These are phyloP conservation scores for Cryptococcus wingfieldii DNA, from an alignment of 1,284 basidiomycete genomes.

Conservation along the genomic window DNA sequence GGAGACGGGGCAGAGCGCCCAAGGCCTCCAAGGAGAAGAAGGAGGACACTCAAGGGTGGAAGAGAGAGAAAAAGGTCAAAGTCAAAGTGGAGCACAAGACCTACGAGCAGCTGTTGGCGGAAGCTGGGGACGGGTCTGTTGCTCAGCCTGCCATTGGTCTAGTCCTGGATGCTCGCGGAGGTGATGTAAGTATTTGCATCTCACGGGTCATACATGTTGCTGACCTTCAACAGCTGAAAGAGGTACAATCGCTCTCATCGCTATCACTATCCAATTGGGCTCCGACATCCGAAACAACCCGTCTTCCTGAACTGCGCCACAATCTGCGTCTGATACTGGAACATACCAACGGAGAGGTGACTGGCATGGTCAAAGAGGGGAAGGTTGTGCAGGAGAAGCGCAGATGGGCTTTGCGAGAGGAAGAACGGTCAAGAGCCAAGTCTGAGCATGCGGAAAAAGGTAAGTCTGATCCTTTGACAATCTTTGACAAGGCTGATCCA, in stretches of 20 bases:
- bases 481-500: neutral
- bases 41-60: constrained; percentile 39
- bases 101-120: constrained; percentile 87
- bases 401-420: constrained; percentile 58
- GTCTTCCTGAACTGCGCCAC: constrained; percentile 91
- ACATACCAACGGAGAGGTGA: constrained; percentile 72
- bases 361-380: constrained; percentile 84
- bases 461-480: constrained; percentile 10
- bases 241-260: constrained; percentile 75
- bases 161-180: constrained; percentile 91
- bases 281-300: constrained; percentile 73
- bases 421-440: constrained; percentile 65
- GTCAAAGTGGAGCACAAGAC: constrained; percentile 85
- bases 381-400: constrained; percentile 73
- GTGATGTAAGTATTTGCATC: constrained; percentile 57
- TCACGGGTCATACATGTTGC: neutral
- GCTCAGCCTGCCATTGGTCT: constrained; percentile 63
- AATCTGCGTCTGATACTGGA: constrained; percentile 85
- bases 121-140: constrained; percentile 57
- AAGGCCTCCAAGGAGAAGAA: constrained; percentile 7
- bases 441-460: constrained; percentile 56
- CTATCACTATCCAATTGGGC: constrained; percentile 75
- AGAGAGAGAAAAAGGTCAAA: constrained; percentile 73
- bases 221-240: constrained; percentile 58
- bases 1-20: constrained; percentile 7